Percentiles rank a stretch among this genome's conserved stretches.
These are phyloP conservation scores for Emmonsia crescens DNA, from an alignment of 2,329 filamentous ascomycete species.

Conservation along the genomic window DNA sequence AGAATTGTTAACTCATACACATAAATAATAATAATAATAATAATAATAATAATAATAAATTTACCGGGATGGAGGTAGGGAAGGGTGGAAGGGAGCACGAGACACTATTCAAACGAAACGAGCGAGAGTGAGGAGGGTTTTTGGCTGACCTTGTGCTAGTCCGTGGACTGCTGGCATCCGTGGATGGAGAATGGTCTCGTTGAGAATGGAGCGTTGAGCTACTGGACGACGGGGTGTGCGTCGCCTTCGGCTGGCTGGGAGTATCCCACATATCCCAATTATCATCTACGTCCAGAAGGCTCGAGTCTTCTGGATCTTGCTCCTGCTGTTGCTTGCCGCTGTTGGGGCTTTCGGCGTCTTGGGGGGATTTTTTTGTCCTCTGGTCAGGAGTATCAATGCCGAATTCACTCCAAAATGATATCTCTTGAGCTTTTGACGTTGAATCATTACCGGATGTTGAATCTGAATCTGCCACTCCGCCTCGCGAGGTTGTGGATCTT, in stretches of 20 bases:
- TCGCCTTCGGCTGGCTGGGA: slow-evolving; percentile 26
- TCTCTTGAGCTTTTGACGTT: slow-evolving; percentile 32
- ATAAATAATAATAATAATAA: no score
- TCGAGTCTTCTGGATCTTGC: slow-evolving; percentile 23
- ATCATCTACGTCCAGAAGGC: slow-evolving; percentile 38
- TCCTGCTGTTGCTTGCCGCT: slow-evolving; percentile 18
- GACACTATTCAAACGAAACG: no score
- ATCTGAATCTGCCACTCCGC: slow-evolving; percentile 16
- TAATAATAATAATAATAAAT: no score
- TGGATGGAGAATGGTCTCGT: slow-evolving; percentile 34
- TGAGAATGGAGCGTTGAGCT: slow-evolving; percentile 43
- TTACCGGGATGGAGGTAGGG: neutral
- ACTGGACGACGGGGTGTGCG: slow-evolving; percentile 34
- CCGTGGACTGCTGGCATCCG: slow-evolving; percentile 40
- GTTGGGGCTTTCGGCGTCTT: slow-evolving; percentile 11
- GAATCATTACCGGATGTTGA: slow-evolving; percentile 32
- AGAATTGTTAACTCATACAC: slow-evolving; percentile 8
- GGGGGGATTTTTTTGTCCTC: slow-evolving; percentile 24
- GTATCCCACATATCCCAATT: slow-evolving; percentile 48
- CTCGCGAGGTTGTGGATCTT: slow-evolving; percentile 19
- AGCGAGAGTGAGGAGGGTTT: slow-evolving; percentile 13
- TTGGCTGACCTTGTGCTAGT: slow-evolving; percentile 42
- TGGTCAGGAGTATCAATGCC: slow-evolving; percentile 38
- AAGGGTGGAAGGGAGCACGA: no score
- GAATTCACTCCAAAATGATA: slow-evolving; percentile 42